phyloP scores from a whole-genome alignment of 1,284 basidiomycete genomes.

The Stygiomarasmius scandens region DNA sequence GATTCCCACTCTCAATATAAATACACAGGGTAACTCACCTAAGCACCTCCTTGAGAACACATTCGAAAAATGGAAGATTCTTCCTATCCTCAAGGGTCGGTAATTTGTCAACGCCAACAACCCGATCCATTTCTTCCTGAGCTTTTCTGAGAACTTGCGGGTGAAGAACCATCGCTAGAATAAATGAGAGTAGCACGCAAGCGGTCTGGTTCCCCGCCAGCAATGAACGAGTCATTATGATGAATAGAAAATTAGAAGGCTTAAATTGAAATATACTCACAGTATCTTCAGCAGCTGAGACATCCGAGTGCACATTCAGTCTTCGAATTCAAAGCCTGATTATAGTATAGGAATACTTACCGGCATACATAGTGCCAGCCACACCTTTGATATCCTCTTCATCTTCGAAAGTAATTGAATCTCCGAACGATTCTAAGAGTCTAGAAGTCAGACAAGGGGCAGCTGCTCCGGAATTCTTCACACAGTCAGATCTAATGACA shows the following conservation, averaged over 20 bases:
- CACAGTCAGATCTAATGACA: too few relatives aligned
- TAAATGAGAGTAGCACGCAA: slow-evolving; percentile 47
- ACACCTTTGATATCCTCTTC: slow-evolving; percentile 61
- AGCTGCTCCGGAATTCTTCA: slow-evolving; percentile 45
- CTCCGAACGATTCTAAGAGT: slow-evolving; percentile 43
- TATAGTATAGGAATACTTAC: slow-evolving; percentile 25
- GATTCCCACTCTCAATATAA: too few relatives aligned
- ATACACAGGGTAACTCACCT: background rate
- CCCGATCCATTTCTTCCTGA: slow-evolving; percentile 5
- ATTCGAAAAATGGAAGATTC: slow-evolving; percentile 4
- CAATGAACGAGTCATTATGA: background rate
- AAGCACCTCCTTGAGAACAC: slow-evolving; percentile 5
- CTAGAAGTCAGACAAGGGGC: slow-evolving; percentile 53
- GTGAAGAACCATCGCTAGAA: slow-evolving; percentile 47
- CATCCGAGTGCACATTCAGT: slow-evolving; percentile 13
- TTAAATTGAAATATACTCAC: slow-evolving; percentile 23
- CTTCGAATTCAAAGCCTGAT: background rate
- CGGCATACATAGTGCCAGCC: slow-evolving; percentile 54
- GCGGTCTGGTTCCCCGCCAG: too few relatives aligned
- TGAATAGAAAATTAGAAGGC: background rate
- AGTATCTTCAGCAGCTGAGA: slow-evolving; percentile 46
- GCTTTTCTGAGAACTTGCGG: slow-evolving; percentile 1
- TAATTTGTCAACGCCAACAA: slow-evolving; percentile 1
- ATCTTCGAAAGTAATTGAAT: slow-evolving; percentile 37
- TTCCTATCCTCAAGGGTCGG: slow-evolving; percentile 2